A percentile compares a stretch with the other conserved stretches of the same genome.
Conservation (phyloP, 108 stramenopile species). For the Skeletonema tropicum region DNA sequence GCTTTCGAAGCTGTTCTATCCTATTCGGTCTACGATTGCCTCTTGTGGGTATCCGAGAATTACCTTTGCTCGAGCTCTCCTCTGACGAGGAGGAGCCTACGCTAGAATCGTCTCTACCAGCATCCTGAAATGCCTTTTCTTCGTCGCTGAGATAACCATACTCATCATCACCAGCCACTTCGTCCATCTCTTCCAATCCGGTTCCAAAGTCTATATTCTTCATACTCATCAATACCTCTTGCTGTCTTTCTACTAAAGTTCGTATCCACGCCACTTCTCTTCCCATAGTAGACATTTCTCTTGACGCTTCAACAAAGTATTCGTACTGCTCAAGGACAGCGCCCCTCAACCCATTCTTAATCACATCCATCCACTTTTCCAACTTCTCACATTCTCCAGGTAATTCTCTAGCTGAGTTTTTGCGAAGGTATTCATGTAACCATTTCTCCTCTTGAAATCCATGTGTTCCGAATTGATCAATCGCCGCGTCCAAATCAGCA, state of each 20-base stretch:
- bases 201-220: slow-evolving; percentile 82
- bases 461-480: slow-evolving; percentile 63
- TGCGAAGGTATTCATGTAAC: slow-evolving; percentile 74
- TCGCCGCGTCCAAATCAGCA: slow-evolving; percentile 45
- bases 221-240: slow-evolving; percentile 82
- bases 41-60: slow-evolving; percentile 35
- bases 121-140: slow-evolving; percentile 35
- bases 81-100: slow-evolving; percentile 47
- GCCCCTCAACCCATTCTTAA: slow-evolving; percentile 78
- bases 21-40: slow-evolving; percentile 13
- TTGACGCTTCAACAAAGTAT: slow-evolving; percentile 88
- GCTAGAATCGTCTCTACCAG: slow-evolving; percentile 25
- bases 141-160: slow-evolving; percentile 45
- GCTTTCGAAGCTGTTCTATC: slow-evolving; percentile 21
- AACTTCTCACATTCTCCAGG: slow-evolving; percentile 53
- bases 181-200: slow-evolving; percentile 54
- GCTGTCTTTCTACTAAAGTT: slow-evolving; percentile 73
- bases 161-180: slow-evolving; percentile 33
- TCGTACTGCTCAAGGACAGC: slow-evolving; percentile 89
- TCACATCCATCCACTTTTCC: slow-evolving; percentile 75
- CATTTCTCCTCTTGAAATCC: slow-evolving; percentile 67
- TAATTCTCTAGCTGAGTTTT: slow-evolving; percentile 67
- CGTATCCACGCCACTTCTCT: slow-evolving; percentile 74
- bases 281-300: slow-evolving; percentile 91
- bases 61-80: slow-evolving; percentile 18